A percentile compares a stretch with the other conserved stretches of the same genome.
phyloP scores from a whole-genome alignment of 2,329 filamentous ascomycete species.

The Myotisia sp. region DNA sequence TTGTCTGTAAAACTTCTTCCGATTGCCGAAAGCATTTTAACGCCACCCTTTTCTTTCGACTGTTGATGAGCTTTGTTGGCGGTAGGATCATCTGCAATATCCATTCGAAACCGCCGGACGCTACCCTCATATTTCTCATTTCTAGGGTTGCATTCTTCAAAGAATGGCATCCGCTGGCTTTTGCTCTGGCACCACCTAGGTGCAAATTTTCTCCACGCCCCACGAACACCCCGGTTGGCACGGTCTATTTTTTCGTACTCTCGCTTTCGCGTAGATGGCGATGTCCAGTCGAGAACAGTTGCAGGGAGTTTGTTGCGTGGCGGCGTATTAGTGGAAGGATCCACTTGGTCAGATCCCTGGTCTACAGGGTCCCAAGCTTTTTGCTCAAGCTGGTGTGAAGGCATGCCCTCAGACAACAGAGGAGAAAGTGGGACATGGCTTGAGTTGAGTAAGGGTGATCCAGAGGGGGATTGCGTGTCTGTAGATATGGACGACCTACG shows the following conservation, averaged over 20 bases:
- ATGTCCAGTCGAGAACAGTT: slow-evolving; percentile 36
- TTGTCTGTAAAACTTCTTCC: too few species aligned
- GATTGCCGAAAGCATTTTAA: too few species aligned
- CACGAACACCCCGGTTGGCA: slow-evolving; percentile 28
- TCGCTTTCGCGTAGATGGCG: slow-evolving; percentile 28
- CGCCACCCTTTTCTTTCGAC: too few species aligned
- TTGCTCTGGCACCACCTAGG: slow-evolving; percentile 27
- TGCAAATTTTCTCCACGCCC: slow-evolving; percentile 29
- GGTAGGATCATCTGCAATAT: slow-evolving; percentile 28
- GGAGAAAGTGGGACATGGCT: slow-evolving; percentile 58
- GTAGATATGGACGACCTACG: too few species aligned
- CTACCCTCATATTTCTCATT: slow-evolving; percentile 30
- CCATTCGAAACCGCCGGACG: slow-evolving; percentile 33
- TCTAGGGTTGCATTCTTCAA: slow-evolving; percentile 25
- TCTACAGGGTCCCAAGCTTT: slow-evolving; percentile 4
- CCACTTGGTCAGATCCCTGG: neutral
- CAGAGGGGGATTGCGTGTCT: slow-evolving; percentile 94
- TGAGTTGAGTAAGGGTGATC: slow-evolving; percentile 81
- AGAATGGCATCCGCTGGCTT: slow-evolving; percentile 26
- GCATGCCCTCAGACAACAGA: slow-evolving; percentile 2
- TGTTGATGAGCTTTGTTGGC: too few species aligned
- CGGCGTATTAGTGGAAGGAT: neutral
- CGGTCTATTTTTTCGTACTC: slow-evolving; percentile 43
- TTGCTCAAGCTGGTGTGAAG: slow-evolving; percentile 1
- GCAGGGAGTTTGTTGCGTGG: slow-evolving; percentile 18